These are phyloP conservation scores for Picochlorum sp. DNA, from an alignment of 139 green algal species.

Conservation along the genomic window DNA sequence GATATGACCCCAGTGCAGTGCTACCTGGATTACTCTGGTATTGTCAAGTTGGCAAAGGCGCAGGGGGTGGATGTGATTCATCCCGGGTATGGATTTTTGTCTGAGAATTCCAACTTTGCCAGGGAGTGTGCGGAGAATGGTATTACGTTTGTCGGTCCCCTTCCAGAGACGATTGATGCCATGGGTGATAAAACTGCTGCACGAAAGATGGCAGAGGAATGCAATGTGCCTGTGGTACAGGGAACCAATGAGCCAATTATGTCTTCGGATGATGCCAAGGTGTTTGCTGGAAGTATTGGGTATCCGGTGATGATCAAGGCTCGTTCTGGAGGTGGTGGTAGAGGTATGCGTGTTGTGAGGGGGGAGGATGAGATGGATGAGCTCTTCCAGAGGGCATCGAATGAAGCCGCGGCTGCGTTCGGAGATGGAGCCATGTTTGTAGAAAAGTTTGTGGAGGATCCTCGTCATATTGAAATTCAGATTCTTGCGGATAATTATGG, in stretches of 20 bases:
- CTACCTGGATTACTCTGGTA: slow-evolving; percentile 78
- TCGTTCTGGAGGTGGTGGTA: slow-evolving; percentile 81
- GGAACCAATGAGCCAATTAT: slow-evolving; percentile 67
- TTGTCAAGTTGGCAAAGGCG: slow-evolving; percentile 63
- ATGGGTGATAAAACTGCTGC: slow-evolving; percentile 88
- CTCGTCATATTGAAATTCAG: slow-evolving; percentile 73
- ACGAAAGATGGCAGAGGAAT: slow-evolving; percentile 54
- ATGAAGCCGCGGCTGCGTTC: slow-evolving; percentile 78
- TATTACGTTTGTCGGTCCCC: slow-evolving; percentile 84
- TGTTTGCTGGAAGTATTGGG: slow-evolving; percentile 61
- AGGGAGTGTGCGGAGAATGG: slow-evolving; percentile 71
- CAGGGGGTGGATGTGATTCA: slow-evolving; percentile 87
- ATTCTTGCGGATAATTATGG: slow-evolving; percentile 89
- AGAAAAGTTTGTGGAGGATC: slow-evolving; percentile 88
- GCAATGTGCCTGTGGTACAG: slow-evolving; percentile 78
- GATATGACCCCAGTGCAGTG: slow-evolving; percentile 63
- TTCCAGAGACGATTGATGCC: slow-evolving; percentile 70
- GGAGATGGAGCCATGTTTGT: slow-evolving; percentile 93
- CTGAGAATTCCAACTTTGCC: slow-evolving; percentile 82
- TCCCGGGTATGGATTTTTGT: slow-evolving; percentile 85
- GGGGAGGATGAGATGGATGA: slow-evolving; percentile 65
- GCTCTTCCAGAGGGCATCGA: slow-evolving; percentile 62
- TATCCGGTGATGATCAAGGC: slow-evolving; percentile 97
- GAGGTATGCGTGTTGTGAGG: slow-evolving; percentile 87
- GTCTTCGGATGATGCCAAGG: slow-evolving; percentile 48